A percentile compares a stretch with the other conserved stretches of the same genome.
phyloP scores from a whole-genome alignment of 805 yeast species.

The Clavispora phyllophila region DNA sequence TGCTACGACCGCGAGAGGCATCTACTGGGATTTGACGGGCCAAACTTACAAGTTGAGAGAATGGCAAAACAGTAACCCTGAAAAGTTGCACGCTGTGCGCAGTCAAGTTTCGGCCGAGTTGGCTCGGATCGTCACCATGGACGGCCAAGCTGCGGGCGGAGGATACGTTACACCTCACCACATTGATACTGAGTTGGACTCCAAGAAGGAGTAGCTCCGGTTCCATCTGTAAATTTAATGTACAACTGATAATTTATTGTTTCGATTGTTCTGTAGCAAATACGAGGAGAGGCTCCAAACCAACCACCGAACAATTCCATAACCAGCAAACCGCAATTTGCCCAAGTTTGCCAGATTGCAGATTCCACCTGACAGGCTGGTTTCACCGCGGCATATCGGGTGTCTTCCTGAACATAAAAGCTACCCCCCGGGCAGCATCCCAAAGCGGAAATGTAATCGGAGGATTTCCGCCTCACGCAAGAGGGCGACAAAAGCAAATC shows the following conservation, averaged over 20 bases:
- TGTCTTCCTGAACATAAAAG: no score
- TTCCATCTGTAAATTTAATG: not conserved
- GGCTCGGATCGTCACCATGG: slow-evolving; percentile 5
- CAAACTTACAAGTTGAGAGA: slow-evolving; percentile 65
- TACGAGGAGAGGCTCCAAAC: no score
- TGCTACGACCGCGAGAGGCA: slow-evolving; percentile 61
- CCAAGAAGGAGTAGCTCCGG: slow-evolving; percentile 1
- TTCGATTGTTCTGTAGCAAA: not conserved
- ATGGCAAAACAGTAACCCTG: slow-evolving; percentile 76
- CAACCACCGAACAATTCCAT: no score
- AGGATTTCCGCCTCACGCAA: no score
- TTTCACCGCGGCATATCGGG: no score
- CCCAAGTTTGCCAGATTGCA: no score
- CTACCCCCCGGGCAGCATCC: not conserved
- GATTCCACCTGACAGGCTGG: no score
- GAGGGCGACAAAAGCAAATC: no score
- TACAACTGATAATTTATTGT: not conserved
- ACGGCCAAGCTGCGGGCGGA: slow-evolving; percentile 8
- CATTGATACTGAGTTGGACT: slow-evolving; percentile 12
- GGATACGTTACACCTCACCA: slow-evolving; percentile 8
- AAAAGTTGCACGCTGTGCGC: slow-evolving; percentile 66
- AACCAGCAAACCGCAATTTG: no score
- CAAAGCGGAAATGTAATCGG: not conserved
- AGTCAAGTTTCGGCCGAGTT: slow-evolving; percentile 46
- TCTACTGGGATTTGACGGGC: slow-evolving; percentile 82